phyloP scores from a whole-genome alignment of 2,329 filamentous ascomycete genomes.

The Colletotrichum australisinense region DNA sequence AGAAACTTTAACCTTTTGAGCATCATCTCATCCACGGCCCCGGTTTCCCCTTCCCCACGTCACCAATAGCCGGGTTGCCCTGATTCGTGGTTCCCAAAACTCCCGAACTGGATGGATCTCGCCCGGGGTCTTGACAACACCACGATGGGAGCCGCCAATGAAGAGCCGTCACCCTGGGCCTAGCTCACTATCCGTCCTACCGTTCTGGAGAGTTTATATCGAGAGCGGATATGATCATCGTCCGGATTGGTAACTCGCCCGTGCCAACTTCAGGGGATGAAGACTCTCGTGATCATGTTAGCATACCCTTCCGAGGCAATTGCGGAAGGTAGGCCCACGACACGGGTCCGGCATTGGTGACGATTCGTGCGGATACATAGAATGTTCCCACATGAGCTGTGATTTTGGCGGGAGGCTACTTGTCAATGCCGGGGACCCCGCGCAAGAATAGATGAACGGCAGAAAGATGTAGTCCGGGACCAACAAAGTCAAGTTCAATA shows the following conservation, averaged over 20 bases:
- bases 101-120: background rate
- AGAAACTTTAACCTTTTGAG: background rate
- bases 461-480: background rate
- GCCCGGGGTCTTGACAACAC: background rate
- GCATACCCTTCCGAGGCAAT: background rate
- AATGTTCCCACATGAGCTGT: background rate
- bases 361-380: slow-evolving; percentile 10
- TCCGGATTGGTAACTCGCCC: background rate
- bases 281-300: slow-evolving; percentile 8
- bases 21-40: background rate
- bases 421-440: too few relatives aligned
- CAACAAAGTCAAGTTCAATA: background rate
- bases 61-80: slow-evolving; percentile 10
- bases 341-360: background rate
- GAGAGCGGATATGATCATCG: background rate
- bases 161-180: background rate
- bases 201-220: background rate
- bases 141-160: slow-evolving; percentile 15
- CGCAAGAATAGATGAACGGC: background rate
- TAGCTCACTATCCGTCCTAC: background rate
- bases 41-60: background rate
- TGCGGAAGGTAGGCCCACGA: background rate
- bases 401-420: too few relatives aligned
- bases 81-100: slow-evolving; percentile 33
- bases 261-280: background rate